phyloP scores from a whole-genome alignment of 352 stramenopile genomes.

The Phytophthora ohioensis region DNA sequence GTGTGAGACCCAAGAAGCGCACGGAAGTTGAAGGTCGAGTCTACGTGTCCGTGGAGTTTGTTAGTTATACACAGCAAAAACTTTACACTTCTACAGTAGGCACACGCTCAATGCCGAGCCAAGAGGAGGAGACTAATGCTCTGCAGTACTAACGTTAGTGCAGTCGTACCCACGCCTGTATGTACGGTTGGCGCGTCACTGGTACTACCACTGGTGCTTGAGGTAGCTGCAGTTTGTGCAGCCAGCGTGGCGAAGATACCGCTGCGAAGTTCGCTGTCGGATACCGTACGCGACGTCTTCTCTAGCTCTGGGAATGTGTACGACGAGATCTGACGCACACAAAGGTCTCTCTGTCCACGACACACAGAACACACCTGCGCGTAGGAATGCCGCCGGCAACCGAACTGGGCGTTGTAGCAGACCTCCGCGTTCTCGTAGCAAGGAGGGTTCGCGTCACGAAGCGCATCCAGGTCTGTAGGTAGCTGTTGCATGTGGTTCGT shows the following conservation, averaged over 20 bases:
- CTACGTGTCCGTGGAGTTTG: background rate
- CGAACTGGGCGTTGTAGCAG: conserved; percentile 62
- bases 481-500: conserved; percentile 54
- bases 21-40: background rate
- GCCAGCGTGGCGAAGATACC: conserved; percentile 33
- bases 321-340: conserved; percentile 44
- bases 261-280: conserved; percentile 48
- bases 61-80: conserved; percentile 1
- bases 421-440: conserved; percentile 68
- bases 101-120: conserved; percentile 9
- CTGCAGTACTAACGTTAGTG: conserved; percentile 7
- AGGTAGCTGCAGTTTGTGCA: conserved; percentile 18
- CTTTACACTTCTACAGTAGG: background rate
- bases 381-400: conserved; percentile 66
- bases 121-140: conserved; percentile 7
- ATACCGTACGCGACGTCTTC: conserved; percentile 31
- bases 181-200: background rate
- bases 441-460: conserved; percentile 60
- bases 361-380: conserved; percentile 73
- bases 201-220: conserved; percentile 19
- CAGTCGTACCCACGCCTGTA: background rate
- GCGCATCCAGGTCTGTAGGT: conserved; percentile 45
- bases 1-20: background rate
- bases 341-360: conserved; percentile 44
- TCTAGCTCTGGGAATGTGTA: conserved; percentile 59